Evolutionary conservation across 2,329 filamentous ascomycete genomes (phyloP).

Genomic region (Sclerotinia spermophila): DNA sequence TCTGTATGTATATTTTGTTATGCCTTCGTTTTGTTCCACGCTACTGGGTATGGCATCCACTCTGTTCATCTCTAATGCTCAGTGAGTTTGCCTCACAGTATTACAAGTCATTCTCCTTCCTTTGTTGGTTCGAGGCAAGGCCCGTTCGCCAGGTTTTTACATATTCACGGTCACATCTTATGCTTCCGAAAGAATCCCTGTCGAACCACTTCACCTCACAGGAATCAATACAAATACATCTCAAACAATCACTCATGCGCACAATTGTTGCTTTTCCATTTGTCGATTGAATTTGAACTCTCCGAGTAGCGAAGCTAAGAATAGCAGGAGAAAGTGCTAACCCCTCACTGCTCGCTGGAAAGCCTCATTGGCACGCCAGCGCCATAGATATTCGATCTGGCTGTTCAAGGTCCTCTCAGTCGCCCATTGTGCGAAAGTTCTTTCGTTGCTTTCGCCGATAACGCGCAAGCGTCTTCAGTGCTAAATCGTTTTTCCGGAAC

Average conservation of each 20-base stretch:
- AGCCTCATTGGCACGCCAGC: slow-evolving; percentile 32
- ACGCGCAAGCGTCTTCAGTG: slow-evolving; percentile 33
- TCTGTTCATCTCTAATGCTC: slow-evolving; percentile 26
- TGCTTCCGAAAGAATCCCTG: slow-evolving; percentile 28
- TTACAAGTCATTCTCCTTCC: slow-evolving; percentile 22
- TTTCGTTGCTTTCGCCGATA: slow-evolving; percentile 35
- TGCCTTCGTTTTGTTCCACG: slow-evolving; percentile 22
- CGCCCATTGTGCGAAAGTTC: slow-evolving; percentile 38
- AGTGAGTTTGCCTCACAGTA: slow-evolving; percentile 21
- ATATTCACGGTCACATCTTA: slow-evolving; percentile 19
- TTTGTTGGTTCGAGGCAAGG: slow-evolving; percentile 19
- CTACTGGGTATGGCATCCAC: slow-evolving; percentile 27
- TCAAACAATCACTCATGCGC: slow-evolving; percentile 24
- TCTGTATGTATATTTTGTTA: slow-evolving; percentile 25
- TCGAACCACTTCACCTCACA: slow-evolving; percentile 33
- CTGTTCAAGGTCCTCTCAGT: slow-evolving; percentile 39
- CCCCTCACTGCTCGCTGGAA: slow-evolving; percentile 29
- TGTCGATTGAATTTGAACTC: slow-evolving; percentile 21
- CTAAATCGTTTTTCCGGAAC: slow-evolving; percentile 31
- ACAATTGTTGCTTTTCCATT: slow-evolving; percentile 29
- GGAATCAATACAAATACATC: slow-evolving; percentile 28
- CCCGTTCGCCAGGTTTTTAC: slow-evolving; percentile 22
- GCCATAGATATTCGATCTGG: slow-evolving; percentile 39
- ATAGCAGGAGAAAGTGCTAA: slow-evolving; percentile 28
- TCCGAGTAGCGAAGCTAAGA: slow-evolving; percentile 27